Base-by-base conservation (phyloP, 2,329 filamentous ascomycete genomes). In the Xylaria digitata region DNA sequence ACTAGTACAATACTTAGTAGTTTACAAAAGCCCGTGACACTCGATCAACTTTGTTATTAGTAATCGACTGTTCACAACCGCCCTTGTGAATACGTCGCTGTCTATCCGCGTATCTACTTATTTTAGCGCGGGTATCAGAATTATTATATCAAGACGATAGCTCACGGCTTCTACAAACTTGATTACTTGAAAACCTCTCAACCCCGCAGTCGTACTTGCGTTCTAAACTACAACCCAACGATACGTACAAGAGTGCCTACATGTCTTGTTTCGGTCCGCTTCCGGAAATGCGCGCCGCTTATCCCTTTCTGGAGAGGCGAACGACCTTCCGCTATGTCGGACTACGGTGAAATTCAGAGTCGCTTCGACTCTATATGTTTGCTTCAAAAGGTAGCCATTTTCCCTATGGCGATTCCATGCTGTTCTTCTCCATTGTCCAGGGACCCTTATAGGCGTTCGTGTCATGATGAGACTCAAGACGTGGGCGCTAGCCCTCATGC, bases 391-490 rank as follows among this genome's bases (percentile, higher is more conserved):
- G 43, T 19, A 53, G 17, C 54, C 46, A 19, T n/a, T 34, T 50
- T n/a, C 54, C 54, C 48, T 49, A 43, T 19, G 2, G 30, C 37
- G 11, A 63, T 57, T n/a, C 7, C n/a, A 21, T 42, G 8, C 26
- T 30, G 7, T 43, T 19, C 21, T 54, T 58, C 15, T 6, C 43
- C 49, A 46, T 13, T 7, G 21, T 13, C 19, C 7, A 17, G 17
- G 2, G 23, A 43, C 11, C 19, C 40, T 26, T 3, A 45, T 30
- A n/a, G 48, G 49, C 21, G 46, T 37, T 5, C 21, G 15, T 42
- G 8, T 45, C 26, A 17, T 70, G 42, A 75, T 74, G 73, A 60
- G 56, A 7, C 15, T 68, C 2, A 49, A 42, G 19, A 68, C 48
- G 8, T 55, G 67, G 49, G 59, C 52, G 43, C 46, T 61, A 4